Evolutionary conservation across 352 stramenopile genomes (phyloP).

Genomic region (Globisporangium barbulae): DNA sequence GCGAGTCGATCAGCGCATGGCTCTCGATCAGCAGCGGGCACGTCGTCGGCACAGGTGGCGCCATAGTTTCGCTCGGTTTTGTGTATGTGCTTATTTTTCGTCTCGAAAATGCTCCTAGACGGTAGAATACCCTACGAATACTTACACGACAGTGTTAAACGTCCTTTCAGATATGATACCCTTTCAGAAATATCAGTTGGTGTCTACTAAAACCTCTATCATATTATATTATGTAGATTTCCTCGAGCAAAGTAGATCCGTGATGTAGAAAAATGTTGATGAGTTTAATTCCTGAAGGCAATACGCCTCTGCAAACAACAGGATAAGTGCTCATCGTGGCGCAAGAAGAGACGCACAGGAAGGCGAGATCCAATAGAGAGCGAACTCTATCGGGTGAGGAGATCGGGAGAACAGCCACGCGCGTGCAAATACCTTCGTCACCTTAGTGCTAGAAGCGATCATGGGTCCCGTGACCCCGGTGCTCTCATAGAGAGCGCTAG

Average conservation of each 20-base stretch:
- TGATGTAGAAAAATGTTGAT: constrained; percentile 27
- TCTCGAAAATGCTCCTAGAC: not conserved
- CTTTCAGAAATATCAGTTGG: not conserved
- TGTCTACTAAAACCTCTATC: not conserved
- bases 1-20: constrained; percentile 63
- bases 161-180: not conserved
- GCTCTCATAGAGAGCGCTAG: constrained; percentile 57
- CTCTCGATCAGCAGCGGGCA: constrained; percentile 61
- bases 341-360: constrained; percentile 8
- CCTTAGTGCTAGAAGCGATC: constrained; percentile 63
- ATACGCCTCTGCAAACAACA: constrained; percentile 24
- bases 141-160: not conserved
- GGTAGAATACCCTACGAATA: not conserved
- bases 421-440: constrained; percentile 62
- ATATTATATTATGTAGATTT: constrained; percentile 9
- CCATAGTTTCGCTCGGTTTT: constrained; percentile 17
- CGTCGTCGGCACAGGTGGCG: constrained; percentile 22
- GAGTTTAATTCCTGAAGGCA: constrained; percentile 46
- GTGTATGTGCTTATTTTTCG: not conserved
- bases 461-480: constrained; percentile 80
- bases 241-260: not conserved
- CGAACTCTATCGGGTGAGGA: constrained; percentile 19
- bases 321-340: constrained; percentile 62
- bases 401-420: constrained; percentile 12
- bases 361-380: constrained; percentile 6